A percentile compares a stretch with the other conserved stretches of the same genome.
Evolutionary conservation across 345 rosid genomes (phyloP).

Genomic region (Syzygium jambos): DNA sequence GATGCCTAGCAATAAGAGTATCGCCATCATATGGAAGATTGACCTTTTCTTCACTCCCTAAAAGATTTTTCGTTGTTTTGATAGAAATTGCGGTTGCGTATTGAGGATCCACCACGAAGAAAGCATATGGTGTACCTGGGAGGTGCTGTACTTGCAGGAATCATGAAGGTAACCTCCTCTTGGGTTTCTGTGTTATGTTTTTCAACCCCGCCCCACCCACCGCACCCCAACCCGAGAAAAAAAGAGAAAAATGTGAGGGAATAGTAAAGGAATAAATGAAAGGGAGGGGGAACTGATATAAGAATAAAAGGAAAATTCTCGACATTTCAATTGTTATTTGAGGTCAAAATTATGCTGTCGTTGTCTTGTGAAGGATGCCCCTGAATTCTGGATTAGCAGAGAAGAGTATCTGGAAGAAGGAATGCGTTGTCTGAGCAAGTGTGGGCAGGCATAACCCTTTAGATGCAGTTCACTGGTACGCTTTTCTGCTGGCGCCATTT

Average conservation of each 20-base stretch:
- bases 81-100: constrained; percentile 76
- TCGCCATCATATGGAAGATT: not conserved
- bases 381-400: constrained; percentile 94
- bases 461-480: not conserved
- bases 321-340: not conserved
- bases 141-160: constrained; percentile 97
- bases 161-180: constrained; percentile 65
- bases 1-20: not conserved
- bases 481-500: not conserved
- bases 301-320: not conserved
- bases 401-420: constrained; percentile 95
- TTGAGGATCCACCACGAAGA: constrained; percentile 97
- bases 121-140: constrained; percentile 99
- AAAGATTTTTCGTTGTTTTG: constrained; percentile 1
- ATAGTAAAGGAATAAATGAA: not conserved
- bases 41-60: not conserved
- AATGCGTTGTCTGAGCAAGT: constrained; percentile 62
- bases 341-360: not conserved
- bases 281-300: not conserved
- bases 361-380: constrained; percentile 61
- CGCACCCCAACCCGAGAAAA: not conserved
- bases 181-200: not conserved
- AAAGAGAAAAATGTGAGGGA: not conserved
- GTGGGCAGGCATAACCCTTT: constrained; percentile 39
- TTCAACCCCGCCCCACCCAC: not conserved